phyloP scores from a whole-genome alignment of 768 basidiomycete species.

The Sutorius australiensis region DNA sequence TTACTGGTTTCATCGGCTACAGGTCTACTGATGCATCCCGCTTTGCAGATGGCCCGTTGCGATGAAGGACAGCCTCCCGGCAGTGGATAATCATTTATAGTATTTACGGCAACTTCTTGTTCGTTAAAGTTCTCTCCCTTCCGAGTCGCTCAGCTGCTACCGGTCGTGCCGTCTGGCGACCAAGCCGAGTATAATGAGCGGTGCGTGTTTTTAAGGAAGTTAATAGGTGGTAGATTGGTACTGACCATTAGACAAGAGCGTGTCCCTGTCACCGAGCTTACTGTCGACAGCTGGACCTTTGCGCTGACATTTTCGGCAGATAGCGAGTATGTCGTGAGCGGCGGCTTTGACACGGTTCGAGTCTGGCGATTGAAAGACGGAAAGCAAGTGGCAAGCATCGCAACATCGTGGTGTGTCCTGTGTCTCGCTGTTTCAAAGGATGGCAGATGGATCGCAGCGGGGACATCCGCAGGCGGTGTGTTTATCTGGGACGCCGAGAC shows the following conservation, averaged over 20 bases:
- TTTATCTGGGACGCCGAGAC: not conserved
- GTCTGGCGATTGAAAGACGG: not conserved
- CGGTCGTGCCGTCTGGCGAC: not conserved
- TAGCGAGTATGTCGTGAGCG: not conserved
- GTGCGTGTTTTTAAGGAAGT: not conserved
- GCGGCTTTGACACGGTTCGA: not conserved
- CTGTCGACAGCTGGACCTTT: not conserved
- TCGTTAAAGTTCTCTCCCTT: not conserved
- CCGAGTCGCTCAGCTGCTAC: not conserved
- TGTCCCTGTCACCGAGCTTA: not conserved
- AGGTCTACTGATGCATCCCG: no score
- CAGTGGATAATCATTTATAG: no score
- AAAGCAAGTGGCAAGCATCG: not conserved
- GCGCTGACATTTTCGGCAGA: not conserved
- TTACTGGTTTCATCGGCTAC: no score
- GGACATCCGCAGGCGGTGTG: not conserved
- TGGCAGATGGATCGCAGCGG: constrained; percentile 4
- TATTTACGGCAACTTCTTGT: not conserved
- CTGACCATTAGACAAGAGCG: not conserved
- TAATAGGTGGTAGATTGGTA: not conserved
- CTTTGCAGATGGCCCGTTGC: not conserved
- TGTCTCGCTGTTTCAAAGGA: constrained; percentile 1
- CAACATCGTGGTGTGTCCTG: not conserved
- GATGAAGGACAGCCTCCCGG: no score
- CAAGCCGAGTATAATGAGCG: not conserved